Conservation (phyloP, 2,329 filamentous ascomycete genomes). For the Fusarium bactridioides region DNA sequence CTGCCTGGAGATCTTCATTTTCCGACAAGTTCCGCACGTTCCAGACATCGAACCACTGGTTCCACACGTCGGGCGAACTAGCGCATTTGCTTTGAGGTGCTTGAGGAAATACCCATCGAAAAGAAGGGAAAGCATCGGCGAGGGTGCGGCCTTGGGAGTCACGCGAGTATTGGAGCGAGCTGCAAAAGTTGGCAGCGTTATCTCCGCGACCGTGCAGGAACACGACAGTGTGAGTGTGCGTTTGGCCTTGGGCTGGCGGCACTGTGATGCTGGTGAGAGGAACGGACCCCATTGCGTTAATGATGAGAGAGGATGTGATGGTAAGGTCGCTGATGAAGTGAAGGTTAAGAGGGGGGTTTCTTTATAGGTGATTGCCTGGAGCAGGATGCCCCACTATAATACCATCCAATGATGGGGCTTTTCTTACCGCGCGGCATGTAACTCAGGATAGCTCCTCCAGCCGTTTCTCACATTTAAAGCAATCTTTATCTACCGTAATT, state of each 20-base stretch:
- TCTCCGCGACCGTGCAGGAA: conserved; percentile 58
- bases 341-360: background rate
- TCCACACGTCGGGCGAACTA: conserved; percentile 32
- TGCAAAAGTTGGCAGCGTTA: conserved; percentile 45
- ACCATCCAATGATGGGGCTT: background rate
- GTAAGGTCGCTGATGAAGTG: background rate
- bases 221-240: conserved; percentile 53
- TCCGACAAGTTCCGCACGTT: conserved; percentile 51
- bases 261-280: background rate
- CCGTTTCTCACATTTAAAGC: too few species aligned
- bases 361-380: background rate
- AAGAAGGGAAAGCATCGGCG: conserved; percentile 51
- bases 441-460: too few species aligned
- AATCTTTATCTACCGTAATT: too few species aligned
- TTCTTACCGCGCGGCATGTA: background rate
- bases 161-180: conserved; percentile 42
- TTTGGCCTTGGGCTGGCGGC: background rate
- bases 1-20: conserved; percentile 53
- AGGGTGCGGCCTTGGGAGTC: conserved; percentile 48
- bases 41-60: conserved; percentile 63
- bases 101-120: conserved; percentile 60
- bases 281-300: background rate
- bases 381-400: background rate
- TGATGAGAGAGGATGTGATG: rapidly evolving
- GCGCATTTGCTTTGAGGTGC: conserved; percentile 46